A percentile compares a stretch with the other conserved stretches of the same genome.
These are phyloP conservation scores for Ophiostoma fasciatum DNA, from an alignment of 2,329 filamentous ascomycete species.

Conservation along the genomic window DNA sequence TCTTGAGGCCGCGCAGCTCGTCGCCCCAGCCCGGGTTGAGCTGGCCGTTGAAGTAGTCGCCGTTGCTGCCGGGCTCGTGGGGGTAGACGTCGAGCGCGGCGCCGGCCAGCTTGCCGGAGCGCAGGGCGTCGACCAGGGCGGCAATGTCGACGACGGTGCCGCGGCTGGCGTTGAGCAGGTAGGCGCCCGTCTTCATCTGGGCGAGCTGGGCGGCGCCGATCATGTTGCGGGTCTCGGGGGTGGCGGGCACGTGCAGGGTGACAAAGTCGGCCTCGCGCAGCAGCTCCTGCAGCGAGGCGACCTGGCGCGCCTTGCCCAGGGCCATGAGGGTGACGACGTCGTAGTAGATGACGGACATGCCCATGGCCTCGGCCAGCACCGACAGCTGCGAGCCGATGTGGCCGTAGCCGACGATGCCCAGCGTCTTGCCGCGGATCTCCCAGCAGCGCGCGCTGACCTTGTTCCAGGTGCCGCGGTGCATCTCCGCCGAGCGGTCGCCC, in stretches of 20 bases:
- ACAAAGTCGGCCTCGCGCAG: constrained; percentile 78
- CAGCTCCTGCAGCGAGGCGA: constrained; percentile 61
- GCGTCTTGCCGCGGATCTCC: constrained; percentile 95
- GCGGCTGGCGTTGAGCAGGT: constrained; percentile 91
- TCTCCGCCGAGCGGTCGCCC: constrained; percentile 80
- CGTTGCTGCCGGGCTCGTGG: constrained; percentile 83
- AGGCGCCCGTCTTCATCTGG: constrained; percentile 84
- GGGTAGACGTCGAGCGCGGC: constrained; percentile 96
- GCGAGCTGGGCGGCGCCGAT: constrained; percentile 67
- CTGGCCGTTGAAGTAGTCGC: constrained; percentile 78
- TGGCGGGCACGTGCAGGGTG: constrained; percentile 85
- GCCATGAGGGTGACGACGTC: constrained; percentile 92
- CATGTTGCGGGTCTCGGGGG: constrained; percentile 85
- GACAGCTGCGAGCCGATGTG: constrained; percentile 95
- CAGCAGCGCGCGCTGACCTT: constrained; percentile 95
- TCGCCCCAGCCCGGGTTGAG: constrained; percentile 67
- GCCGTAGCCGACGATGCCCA: constrained; percentile 92
- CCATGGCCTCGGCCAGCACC: constrained; percentile 91
- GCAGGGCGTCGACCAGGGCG: constrained; percentile 76
- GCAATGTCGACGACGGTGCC: constrained; percentile 91
- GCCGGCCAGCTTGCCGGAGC: constrained; percentile 73
- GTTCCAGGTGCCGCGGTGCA: constrained; percentile 93
- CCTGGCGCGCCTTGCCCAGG: constrained; percentile 74
- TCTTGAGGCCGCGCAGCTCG: constrained; percentile 72
- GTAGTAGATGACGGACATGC: constrained; percentile 96